Conservation (phyloP, 805 yeast genomes). For the Wickerhamomyces rabaulensis region DNA sequence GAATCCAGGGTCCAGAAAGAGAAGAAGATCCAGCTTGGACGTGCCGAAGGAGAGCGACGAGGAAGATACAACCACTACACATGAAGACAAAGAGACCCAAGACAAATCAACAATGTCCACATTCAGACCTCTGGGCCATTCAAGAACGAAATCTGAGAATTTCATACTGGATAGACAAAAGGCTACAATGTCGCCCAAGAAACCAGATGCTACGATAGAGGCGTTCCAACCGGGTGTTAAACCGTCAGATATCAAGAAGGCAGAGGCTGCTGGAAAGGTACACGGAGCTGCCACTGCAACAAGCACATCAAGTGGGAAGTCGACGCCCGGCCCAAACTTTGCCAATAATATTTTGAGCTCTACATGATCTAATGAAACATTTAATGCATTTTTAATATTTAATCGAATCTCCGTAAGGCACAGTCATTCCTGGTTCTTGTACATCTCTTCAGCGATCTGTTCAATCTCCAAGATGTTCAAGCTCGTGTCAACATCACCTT, state of each 20-base stretch:
- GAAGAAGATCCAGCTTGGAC: conserved; percentile 18
- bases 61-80: neutral
- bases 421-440: conserved; percentile 5
- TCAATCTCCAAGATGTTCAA: conserved; percentile 54
- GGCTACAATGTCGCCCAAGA: neutral
- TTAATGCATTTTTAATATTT: neutral
- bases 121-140: conserved; percentile 7
- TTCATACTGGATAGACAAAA: conserved; percentile 6
- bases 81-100: neutral
- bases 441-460: conserved; percentile 48
- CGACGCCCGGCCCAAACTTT: conserved; percentile 20
- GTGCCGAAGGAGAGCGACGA: neutral
- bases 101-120: conserved; percentile 1
- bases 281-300: conserved; percentile 2
- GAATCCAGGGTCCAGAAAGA: conserved; percentile 22
- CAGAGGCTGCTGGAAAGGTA: neutral
- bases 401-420: too few species aligned
- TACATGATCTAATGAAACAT: conserved; percentile 5
- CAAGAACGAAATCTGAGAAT: conserved; percentile 18
- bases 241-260: neutral
- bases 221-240: neutral
- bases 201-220: neutral
- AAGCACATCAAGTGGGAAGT: neutral
- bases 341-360: conserved; percentile 21
- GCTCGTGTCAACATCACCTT: conserved; percentile 34